A percentile compares a stretch with the other conserved stretches of the same genome.
These are phyloP conservation scores for Gossypium mustelinum DNA, from an alignment of 345 rosid species.

Conservation along the genomic window DNA sequence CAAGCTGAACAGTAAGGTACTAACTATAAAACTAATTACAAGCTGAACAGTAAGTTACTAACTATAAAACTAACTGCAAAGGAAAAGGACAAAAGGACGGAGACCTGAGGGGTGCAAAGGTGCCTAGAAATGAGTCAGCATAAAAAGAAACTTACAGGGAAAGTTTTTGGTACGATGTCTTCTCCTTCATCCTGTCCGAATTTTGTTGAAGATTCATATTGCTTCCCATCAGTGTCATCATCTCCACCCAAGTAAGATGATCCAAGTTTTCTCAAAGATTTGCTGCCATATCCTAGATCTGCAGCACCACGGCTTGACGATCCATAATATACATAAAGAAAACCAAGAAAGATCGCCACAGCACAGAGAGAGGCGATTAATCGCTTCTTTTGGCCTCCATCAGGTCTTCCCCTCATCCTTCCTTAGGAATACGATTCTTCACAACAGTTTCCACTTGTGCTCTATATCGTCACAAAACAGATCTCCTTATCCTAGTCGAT, in stretches of 20 bases:
- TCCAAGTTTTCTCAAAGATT: constrained; percentile 71
- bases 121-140: neutral
- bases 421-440: constrained; percentile 13
- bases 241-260: constrained; percentile 77
- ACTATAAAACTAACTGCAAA: neutral
- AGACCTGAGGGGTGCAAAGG: neutral
- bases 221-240: constrained; percentile 64
- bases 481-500: constrained; percentile 22
- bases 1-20: neutral
- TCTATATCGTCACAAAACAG: neutral
- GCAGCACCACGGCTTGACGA: constrained; percentile 60
- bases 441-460: constrained; percentile 23
- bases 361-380: constrained; percentile 50
- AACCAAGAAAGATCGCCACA: constrained; percentile 56
- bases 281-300: constrained; percentile 72
- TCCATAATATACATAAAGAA: constrained; percentile 64
- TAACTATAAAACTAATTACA: neutral
- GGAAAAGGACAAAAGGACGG: neutral
- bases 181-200: constrained; percentile 48
- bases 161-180: constrained; percentile 52
- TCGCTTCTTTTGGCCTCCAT: constrained; percentile 83
- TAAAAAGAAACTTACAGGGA: constrained; percentile 60
- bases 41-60: neutral
- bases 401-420: constrained; percentile 89
- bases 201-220: constrained; percentile 44